Base-by-base conservation (phyloP, 2,329 filamentous ascomycete species). In the Fusarium sp. region DNA sequence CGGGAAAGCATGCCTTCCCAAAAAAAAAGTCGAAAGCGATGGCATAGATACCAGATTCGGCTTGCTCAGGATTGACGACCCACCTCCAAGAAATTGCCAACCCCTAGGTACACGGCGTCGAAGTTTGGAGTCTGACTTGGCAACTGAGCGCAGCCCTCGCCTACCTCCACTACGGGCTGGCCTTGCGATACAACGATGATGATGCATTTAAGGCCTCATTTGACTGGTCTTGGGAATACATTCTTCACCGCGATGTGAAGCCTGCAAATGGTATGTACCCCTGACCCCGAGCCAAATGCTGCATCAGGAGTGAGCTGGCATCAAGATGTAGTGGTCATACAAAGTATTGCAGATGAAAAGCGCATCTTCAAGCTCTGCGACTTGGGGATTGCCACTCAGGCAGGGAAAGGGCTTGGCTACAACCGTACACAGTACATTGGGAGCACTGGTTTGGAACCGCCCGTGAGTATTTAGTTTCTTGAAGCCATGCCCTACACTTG, bases 181-280 rank as follows among this genome's bases (percentile, higher is more conserved):
- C 15, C 1, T 41, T 53, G 3, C 30, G 13, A 12, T 4, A 2
- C 4, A 1, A 31, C 2, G 7, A 18, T 5, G 51, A n/a, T n/a
- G n/a, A n/a, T n/a, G 37, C 3, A 7, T 7, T 16, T 16, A n/a
- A n/a, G 2, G 3, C 37, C 51, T 4, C 2, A 4, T 16, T 18
- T 53, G 11, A 34, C 18, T 12, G 27, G 13, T 3, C 11, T 3
- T 53, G 51, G 51, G 15, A 28, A 11, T 12, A 16, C 6, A 28
- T 53, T 18, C 41, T 53, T 15, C 51, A 53, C n/a, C 51, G 51
- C 4, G 51, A 53, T 12, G 28, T 53, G 4, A 53, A 53, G 11
- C 51, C 51, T 0, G 51, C 51, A 10, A 53, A 53, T 23, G 39
- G 50, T 53, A 27, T 27, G 18, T 4, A 31, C n/a, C 12, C 15